Base-by-base conservation (phyloP, 352 stramenopile genomes). In the Phytophthora lateralis region DNA sequence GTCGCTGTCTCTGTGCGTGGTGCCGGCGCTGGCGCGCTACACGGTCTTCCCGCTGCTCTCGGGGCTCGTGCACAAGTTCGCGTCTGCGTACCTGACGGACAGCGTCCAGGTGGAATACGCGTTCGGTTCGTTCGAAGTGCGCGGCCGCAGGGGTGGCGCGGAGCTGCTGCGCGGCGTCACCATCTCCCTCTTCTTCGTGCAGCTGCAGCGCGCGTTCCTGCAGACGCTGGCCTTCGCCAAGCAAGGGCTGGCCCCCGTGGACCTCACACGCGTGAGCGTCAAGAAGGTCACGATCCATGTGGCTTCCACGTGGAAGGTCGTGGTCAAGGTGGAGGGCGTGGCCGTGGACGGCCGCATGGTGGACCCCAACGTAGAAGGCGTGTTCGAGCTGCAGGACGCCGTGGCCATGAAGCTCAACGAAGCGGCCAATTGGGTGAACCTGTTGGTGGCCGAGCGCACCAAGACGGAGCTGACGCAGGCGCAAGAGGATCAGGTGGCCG, bases 11-110 rank as follows among this genome's bases (percentile, higher is more conserved):
- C 73, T 88, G 15, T 89, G 80, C 53, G 72, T 87, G 18, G 76
- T 89, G 64, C 80, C 80, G 24, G 66, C 70, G 26, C 57, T 89
- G 26, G 80, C 80, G 26, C 76, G 76, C 45, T 58, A 65, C 61
- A 89, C 80, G 12, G 55, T 89, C 43, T 89, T 89, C 51, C 80
- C 80, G 46, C 44, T 88, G 37, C 53, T 89, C 48, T 77, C 80
- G 29, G 71, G 48, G 42, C 69, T 89, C 27, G 60, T 89, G 29
- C 76, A 88, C 71, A 78, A 77, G 53, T 71, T 83, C 57, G 64
- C 73, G 45, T 66, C 71, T 15, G 65, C 67, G 6, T 89, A 89
- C 35, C 43, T 89, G 60, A 75, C 80, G 20, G 66, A 80, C 46
- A 82, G 78, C 43, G 45, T 89, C 11, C 55, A 71, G 24, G 62